Evolutionary conservation across 2,329 filamentous ascomycete species (phyloP), one percentile per base, ranked within the genome.

Genomic region (Penicillium concentricum): DNA sequence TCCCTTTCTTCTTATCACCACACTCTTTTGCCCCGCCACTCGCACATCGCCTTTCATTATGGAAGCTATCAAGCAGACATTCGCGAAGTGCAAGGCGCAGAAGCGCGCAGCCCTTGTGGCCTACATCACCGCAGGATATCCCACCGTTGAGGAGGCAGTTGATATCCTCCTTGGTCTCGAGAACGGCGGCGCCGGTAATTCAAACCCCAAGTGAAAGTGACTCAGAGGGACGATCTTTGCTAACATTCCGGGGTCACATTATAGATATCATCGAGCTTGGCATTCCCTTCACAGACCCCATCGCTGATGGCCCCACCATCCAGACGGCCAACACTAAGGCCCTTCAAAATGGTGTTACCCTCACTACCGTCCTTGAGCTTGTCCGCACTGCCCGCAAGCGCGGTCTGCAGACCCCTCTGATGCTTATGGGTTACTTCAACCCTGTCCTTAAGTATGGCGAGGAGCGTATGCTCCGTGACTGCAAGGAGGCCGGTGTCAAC

Each of bases 401-500:
- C 60, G 94, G 94, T 41, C 81, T 97, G 54, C 87, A 83, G 68
- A 86, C 88, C 0, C 94, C 94, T 0, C 85, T 99, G 41, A 79
- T 99, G 71, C 84, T 99, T 64, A 99, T 99, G 94, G 94, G 94
- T 69, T 99, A 99, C 84, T 99, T 96, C 79, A 99, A 99, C 80
- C 94, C 94, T 1, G 82, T 97, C 60, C 81, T 97, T 60, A 91
- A 89, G 69, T 99, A 97, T 73, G 94, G 94, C 52, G 94, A 99
- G 78, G 92, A 96, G 78, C 84, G 83, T 59, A 86, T 97, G 75
- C 81, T 99, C 53, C 83, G 86, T 67, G 92, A 97, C 75, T 91
- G 91, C 74, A 88, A 88, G 72, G 85, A 86, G 53, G 89, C 91
- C 3, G 91, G 92, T 26, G 86, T 96, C 72, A 97, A 96, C 77